Percentiles rank a stretch among this genome's conserved stretches.
Evolutionary conservation across 331 rosid genomes (phyloP).

Genomic region (Erythrophleum ivorense): DNA sequence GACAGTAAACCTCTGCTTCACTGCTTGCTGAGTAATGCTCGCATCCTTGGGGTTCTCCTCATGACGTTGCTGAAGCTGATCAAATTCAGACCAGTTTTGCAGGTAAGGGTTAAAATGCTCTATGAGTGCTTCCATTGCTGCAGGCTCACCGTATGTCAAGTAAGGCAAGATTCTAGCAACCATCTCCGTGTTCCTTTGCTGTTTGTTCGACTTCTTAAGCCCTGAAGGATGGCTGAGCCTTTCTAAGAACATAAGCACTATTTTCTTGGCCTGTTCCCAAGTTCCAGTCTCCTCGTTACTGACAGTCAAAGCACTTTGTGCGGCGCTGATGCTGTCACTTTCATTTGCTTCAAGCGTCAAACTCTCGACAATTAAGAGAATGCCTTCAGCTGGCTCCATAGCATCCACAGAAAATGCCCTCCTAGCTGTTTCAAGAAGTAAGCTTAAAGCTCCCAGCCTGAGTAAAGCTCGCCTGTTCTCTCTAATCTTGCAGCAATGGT

Average conservation of each 20-base stretch:
- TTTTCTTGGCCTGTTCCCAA: conserved; percentile 92
- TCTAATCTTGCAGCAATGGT: conserved; percentile 95
- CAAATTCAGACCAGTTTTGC: conserved; percentile 87
- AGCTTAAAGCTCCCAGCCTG: conserved; percentile 83
- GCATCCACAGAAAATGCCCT: conserved; percentile 91
- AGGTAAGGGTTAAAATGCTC: conserved; percentile 88
- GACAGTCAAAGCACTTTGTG: conserved; percentile 80
- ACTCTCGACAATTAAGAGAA: conserved; percentile 92
- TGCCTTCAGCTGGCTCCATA: conserved; percentile 96
- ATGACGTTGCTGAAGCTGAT: conserved; percentile 74
- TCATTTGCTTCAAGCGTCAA: conserved; percentile 93
- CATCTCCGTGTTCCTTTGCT: conserved; percentile 97
- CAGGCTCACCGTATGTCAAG: conserved; percentile 96
- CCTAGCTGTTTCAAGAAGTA: conserved; percentile 95
- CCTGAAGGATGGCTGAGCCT: conserved; percentile 88
- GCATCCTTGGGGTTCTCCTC: conserved; percentile 74
- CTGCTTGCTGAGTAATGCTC: conserved; percentile 69
- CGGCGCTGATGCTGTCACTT: conserved; percentile 83
- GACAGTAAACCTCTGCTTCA: conserved; percentile 83
- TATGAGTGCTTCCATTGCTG: conserved; percentile 92
- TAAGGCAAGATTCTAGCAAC: conserved; percentile 94
- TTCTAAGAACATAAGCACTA: conserved; percentile 91
- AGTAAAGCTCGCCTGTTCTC: conserved; percentile 85
- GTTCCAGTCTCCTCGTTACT: conserved; percentile 87
- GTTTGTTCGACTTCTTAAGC: conserved; percentile 83